Conservation (phyloP, 148 eudicot species). For the Vaccinium myrtillus region DNA sequence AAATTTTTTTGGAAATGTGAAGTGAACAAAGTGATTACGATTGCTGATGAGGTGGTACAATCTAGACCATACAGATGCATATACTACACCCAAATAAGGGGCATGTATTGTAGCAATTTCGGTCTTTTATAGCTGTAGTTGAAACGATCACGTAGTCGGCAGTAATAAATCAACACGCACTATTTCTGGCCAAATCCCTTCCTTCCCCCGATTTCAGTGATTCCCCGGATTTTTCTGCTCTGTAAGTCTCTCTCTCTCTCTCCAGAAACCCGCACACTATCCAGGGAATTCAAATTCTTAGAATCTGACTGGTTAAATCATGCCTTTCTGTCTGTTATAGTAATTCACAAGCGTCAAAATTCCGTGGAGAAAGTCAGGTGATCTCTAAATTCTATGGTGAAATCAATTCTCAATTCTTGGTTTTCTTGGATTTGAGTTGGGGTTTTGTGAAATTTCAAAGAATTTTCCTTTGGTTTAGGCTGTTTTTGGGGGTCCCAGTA, state of each 20-base stretch:
- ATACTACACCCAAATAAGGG: too few relatives aligned
- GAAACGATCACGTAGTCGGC: too few relatives aligned
- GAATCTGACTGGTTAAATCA: background rate
- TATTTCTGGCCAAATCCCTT: background rate
- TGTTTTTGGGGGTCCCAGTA: background rate
- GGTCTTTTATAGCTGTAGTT: too few relatives aligned
- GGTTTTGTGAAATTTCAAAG: background rate
- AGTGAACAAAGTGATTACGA: too few relatives aligned
- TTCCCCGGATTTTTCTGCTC: background rate
- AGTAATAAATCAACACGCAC: background rate
- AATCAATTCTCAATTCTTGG: background rate
- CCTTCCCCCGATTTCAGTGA: background rate
- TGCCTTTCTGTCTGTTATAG: background rate
- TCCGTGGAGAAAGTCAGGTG: background rate
- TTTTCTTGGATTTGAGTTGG: background rate
- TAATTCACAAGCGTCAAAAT: background rate
- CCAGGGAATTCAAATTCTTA: background rate
- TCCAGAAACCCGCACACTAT: background rate
- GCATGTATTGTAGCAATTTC: too few relatives aligned
- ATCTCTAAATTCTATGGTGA: background rate
- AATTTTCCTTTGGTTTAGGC: background rate
- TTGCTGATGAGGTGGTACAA: too few relatives aligned
- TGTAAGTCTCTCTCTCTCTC: slow-evolving; percentile 3
- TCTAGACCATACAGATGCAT: too few relatives aligned
- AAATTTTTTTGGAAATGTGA: too few relatives aligned